These are phyloP conservation scores for Fistulifera pelliculosa DNA, from an alignment of 108 stramenopile genomes.

Conservation along the genomic window DNA sequence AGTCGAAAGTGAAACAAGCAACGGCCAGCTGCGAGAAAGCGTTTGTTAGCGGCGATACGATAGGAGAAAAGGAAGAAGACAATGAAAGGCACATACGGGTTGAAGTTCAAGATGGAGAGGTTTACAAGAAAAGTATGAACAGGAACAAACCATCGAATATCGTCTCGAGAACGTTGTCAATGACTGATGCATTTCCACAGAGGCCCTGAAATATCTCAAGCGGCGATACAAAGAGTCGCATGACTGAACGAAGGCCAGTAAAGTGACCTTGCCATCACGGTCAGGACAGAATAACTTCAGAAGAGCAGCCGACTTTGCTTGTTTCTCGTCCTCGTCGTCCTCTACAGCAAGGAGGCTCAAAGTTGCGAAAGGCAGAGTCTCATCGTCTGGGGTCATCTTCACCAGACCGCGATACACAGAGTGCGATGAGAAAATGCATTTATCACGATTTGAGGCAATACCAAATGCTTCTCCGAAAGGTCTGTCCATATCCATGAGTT, in stretches of 20 bases:
- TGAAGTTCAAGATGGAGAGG: conserved; percentile 40
- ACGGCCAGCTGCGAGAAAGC: too few species aligned
- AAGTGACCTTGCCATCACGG: conserved; percentile 20
- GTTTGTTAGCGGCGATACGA: too few species aligned
- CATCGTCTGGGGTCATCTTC: conserved; percentile 19
- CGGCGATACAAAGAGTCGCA: conserved; percentile 51
- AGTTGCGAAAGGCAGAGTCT: conserved; percentile 30
- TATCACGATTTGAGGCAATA: conserved; percentile 43
- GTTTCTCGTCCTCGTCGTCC: conserved; percentile 34
- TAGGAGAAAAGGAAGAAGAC: neutral
- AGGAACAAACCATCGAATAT: conserved; percentile 44
- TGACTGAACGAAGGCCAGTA: conserved; percentile 56
- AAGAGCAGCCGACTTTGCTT: conserved; percentile 35
- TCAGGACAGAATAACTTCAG: conserved; percentile 39
- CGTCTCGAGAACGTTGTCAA: conserved; percentile 62
- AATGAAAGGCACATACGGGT: conserved; percentile 41
- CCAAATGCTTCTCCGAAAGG: conserved; percentile 70
- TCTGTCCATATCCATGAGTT: conserved; percentile 56
- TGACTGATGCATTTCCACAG: conserved; percentile 54
- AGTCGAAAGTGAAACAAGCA: neutral
- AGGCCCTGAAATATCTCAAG: conserved; percentile 39
- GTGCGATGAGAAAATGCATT: conserved; percentile 55
- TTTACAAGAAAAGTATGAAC: conserved; percentile 42
- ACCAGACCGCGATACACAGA: conserved; percentile 43
- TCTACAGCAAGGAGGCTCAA: conserved; percentile 32